phyloP scores from a whole-genome alignment of 352 stramenopile genomes.

The Phytophthora brassicae region DNA sequence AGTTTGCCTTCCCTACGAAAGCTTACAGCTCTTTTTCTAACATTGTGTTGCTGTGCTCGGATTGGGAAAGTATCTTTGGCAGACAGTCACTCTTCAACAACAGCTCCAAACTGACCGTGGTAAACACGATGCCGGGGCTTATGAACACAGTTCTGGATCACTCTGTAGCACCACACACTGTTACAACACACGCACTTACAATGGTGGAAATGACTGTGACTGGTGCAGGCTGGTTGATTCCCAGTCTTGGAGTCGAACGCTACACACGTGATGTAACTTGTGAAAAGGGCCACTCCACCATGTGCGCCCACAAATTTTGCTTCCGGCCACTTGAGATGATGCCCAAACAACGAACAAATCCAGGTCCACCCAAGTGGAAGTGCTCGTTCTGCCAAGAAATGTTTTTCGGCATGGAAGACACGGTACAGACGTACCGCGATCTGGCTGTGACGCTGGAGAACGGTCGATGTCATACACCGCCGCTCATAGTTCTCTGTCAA shows the following conservation, averaged over 20 bases:
- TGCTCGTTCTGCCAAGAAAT: constrained; percentile 59
- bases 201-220: constrained; percentile 39
- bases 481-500: constrained; percentile 44
- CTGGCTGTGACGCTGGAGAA: constrained; percentile 50
- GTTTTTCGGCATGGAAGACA: constrained; percentile 53
- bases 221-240: constrained; percentile 54
- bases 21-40: constrained; percentile 17
- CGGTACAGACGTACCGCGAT: constrained; percentile 44
- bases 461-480: constrained; percentile 15
- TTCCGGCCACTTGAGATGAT: constrained; percentile 26
- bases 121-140: constrained; percentile 52
- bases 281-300: constrained; percentile 48
- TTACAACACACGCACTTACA: constrained; percentile 17
- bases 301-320: constrained; percentile 41
- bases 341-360: neutral
- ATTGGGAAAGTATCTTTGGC: constrained; percentile 68
- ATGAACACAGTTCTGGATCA: constrained; percentile 35
- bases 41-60: constrained; percentile 57
- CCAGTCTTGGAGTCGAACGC: constrained; percentile 5
- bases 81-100: constrained; percentile 53
- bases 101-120: constrained; percentile 39
- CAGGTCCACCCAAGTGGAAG: constrained; percentile 38
- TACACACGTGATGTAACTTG: constrained; percentile 47
- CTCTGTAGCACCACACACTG: neutral
- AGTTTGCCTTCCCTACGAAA: constrained; percentile 46